These are phyloP conservation scores for Cryptococcus sp. DNA, from an alignment of 1,284 basidiomycete species.

Conservation along the genomic window DNA sequence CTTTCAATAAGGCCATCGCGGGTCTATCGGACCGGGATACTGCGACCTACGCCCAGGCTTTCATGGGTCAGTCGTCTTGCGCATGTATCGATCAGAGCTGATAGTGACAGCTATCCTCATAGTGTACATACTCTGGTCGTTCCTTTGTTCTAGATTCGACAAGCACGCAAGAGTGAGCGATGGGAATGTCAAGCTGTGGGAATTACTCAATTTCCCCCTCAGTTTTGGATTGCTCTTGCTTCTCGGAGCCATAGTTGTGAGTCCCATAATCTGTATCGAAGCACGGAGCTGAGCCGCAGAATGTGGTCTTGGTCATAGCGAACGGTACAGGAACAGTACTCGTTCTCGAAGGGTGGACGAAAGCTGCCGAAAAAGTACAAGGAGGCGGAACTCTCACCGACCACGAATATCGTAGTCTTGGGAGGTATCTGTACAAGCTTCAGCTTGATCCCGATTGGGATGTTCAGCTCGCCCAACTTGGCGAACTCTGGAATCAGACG, in stretches of 20 bases:
- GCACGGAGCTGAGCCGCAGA: not conserved
- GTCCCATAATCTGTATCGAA: not conserved
- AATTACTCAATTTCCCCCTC: slow-evolving; percentile 25
- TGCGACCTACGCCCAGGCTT: slow-evolving; percentile 25
- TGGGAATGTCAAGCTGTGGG: slow-evolving; percentile 17
- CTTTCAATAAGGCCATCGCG: slow-evolving; percentile 22
- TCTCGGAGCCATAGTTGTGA: slow-evolving; percentile 22
- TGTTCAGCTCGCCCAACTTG: not conserved
- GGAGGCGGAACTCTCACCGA: not conserved
- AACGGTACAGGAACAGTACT: not conserved
- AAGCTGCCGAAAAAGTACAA: not conserved
- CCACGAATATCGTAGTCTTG: not conserved
- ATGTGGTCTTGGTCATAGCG: not conserved
- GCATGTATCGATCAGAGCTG: not conserved
- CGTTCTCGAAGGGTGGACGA: not conserved
- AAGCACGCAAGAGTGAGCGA: slow-evolving; percentile 10
- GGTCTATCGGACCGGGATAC: slow-evolving; percentile 15
- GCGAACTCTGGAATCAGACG: not conserved
- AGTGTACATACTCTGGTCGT: slow-evolving; percentile 26
- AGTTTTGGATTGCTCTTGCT: slow-evolving; percentile 24
- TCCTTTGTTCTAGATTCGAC: slow-evolving; percentile 27
- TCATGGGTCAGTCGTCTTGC: slow-evolving; percentile 11
- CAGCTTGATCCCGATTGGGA: slow-evolving; percentile 13
- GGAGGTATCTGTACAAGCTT: slow-evolving; percentile 7
- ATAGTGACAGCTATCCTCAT: slow-evolving; percentile 17